Conservation (phyloP, 306 rosid species). For the Aeschynomene evenia region DNA sequence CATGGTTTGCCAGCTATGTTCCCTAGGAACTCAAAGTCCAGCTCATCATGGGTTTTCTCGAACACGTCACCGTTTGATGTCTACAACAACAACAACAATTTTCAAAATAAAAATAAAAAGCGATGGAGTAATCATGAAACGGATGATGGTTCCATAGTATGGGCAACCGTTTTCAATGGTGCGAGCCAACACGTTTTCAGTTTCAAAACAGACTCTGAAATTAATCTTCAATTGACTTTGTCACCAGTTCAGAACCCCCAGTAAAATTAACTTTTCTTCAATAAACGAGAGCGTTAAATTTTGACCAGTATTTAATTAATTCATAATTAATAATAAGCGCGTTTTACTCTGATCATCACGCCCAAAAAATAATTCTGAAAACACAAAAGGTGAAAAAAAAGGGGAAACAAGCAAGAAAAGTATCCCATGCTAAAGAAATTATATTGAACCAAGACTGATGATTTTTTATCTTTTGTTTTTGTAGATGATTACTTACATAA, state of each 20-base stretch:
- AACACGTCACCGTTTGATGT: slow-evolving; percentile 88
- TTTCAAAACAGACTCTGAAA: background rate
- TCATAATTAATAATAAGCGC: no score
- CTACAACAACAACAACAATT: slow-evolving; percentile 33
- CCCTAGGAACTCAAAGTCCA: slow-evolving; percentile 93
- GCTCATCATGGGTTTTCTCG: slow-evolving; percentile 82
- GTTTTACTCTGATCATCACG: slow-evolving; percentile 22
- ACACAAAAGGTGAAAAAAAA: background rate
- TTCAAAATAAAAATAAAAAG: background rate
- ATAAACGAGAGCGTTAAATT: slow-evolving; percentile 4
- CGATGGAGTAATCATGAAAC: background rate
- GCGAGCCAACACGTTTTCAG: background rate
- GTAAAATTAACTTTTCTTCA: background rate
- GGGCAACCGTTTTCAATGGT: background rate
- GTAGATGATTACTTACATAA: slow-evolving; percentile 53
- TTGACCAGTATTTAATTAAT: slow-evolving; percentile 27
- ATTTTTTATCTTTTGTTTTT: background rate
- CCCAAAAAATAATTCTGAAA: background rate
- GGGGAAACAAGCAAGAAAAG: slow-evolving; percentile 1
- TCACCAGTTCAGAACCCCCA: background rate
- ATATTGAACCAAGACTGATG: background rate
- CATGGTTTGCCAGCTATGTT: slow-evolving; percentile 82
- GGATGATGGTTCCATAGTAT: background rate
- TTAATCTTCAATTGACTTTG: slow-evolving; percentile 26
- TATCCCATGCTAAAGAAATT: slow-evolving; percentile 9